Base-by-base conservation (phyloP, 2,329 filamentous ascomycete genomes). In the Alternaria brassicicola region DNA sequence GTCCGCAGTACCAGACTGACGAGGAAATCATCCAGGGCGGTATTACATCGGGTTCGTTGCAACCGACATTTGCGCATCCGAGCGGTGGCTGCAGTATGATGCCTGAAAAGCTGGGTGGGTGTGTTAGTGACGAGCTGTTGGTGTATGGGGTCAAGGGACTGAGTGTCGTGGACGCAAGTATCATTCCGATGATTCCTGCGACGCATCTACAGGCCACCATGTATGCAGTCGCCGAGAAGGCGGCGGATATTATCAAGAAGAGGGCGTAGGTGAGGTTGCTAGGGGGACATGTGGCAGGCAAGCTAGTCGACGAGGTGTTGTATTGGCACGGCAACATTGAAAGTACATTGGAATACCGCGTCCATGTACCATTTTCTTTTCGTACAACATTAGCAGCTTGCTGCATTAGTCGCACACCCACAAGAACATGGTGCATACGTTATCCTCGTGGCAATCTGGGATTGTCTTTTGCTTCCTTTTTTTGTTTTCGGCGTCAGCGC, bases 131-230 rank as follows among this genome's bases (percentile, higher is more conserved):
- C 3, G 8, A 55, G 9, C 33, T 70, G 42, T 19, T 47, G 21
- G 69, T 72, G 12, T 63, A 71, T 57, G 69, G 65, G 0, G 61
- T 67, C 3, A 36, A 52, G 4, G 48, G 54, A 35, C 39, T 72
- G 54, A 63, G 66, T 42, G 61, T 73, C 8, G 62, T 73, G 23
- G 69, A 74, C 63, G 70, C 65, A 2, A 67, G 67, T 53, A 54
- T 69, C 1, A 52, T 70, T 6, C 62, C 66, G 17, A 26, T 69
- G 52, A 61, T 69, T 28, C 58, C 51, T 3, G 63, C 57, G 5
- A 57, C 66, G 35, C 66, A 71, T 64, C 48, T 67, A 15, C 64
- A 66, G 46, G 63, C 65, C 1, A 71, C 67, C 9, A 51, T 55
- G 46, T 45, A 52, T 30, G 53, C 38, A 31, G 15, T 55, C 23